These are phyloP conservation scores for Tricholoma furcatifolium DNA, from an alignment of 768 basidiomycete species.

Conservation along the genomic window DNA sequence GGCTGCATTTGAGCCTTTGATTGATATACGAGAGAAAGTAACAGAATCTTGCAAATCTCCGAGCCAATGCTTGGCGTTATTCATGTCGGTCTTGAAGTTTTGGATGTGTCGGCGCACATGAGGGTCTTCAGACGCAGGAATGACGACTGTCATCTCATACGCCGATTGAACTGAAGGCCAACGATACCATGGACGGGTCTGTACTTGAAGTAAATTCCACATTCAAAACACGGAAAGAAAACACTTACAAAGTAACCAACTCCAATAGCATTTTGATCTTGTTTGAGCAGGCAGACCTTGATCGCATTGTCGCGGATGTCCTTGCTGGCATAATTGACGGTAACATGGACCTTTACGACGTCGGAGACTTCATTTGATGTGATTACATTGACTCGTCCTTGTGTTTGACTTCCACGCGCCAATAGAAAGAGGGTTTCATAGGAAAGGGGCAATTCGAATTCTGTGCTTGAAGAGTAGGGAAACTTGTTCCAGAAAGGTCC, in stretches of 20 bases:
- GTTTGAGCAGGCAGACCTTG: slow-evolving; percentile 29
- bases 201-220: not conserved
- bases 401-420: slow-evolving; percentile 23
- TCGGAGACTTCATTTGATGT: slow-evolving; percentile 22
- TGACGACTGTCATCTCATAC: slow-evolving; percentile 30
- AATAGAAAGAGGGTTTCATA: slow-evolving; percentile 27
- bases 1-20: slow-evolving; percentile 33
- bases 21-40: slow-evolving; percentile 33
- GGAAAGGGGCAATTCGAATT: slow-evolving; percentile 21
- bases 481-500: not conserved
- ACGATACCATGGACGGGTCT: slow-evolving; percentile 10
- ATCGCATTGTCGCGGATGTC: slow-evolving; percentile 20
- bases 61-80: slow-evolving; percentile 37
- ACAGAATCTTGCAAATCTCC: slow-evolving; percentile 31
- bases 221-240: not conserved
- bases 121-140: slow-evolving; percentile 29
- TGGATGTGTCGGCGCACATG: slow-evolving; percentile 32
- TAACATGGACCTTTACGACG: slow-evolving; percentile 25
- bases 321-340: slow-evolving; percentile 18
- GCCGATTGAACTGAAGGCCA: not conserved
- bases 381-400: slow-evolving; percentile 26
- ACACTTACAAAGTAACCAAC: slow-evolving; percentile 36
- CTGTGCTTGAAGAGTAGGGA: slow-evolving; percentile 15
- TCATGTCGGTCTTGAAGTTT: slow-evolving; percentile 40
- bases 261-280: slow-evolving; percentile 25